Percentiles rank a stretch among this genome's conserved stretches.
phyloP scores from a whole-genome alignment of 2,329 filamentous ascomycete genomes.

The Hypoxylon sp. region DNA sequence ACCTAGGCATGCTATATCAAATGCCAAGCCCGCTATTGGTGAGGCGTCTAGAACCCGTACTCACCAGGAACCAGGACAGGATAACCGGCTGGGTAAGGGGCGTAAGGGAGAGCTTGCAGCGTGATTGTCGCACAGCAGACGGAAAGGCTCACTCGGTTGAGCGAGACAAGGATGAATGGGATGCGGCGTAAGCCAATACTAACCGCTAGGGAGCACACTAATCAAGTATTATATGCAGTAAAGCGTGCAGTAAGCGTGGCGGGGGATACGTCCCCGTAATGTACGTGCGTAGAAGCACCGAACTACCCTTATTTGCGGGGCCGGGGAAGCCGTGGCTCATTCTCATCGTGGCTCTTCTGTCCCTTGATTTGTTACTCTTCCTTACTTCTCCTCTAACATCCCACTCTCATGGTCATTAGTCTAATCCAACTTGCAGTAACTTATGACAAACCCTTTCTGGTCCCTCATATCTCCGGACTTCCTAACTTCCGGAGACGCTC shows the following conservation, averaged over 20 bases:
- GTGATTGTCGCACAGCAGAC: conserved; percentile 36
- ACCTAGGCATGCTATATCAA: conserved; percentile 1
- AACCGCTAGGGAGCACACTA: neutral
- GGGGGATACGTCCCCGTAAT: conserved; percentile 1
- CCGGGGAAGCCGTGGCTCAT: conserved; percentile 37
- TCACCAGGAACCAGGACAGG: conserved; percentile 36
- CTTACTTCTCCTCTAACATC: conserved; percentile 32
- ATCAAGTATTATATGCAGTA: conserved; percentile 25
- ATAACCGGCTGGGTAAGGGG: conserved; percentile 30
- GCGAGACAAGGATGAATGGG: conserved; percentile 4
- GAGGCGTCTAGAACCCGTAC: conserved; percentile 26
- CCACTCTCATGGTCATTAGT: conserved; percentile 40
- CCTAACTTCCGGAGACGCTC: conserved; percentile 12
- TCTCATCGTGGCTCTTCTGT: conserved; percentile 24
- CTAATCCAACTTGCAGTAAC: conserved; percentile 34
- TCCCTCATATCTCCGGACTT: conserved; percentile 21
- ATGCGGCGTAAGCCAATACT: conserved; percentile 28
- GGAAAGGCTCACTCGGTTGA: conserved; percentile 6
- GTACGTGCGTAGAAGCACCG: conserved; percentile 8
- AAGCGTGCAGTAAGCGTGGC: conserved; percentile 29
- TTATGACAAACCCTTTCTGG: conserved; percentile 40
- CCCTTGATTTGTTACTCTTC: conserved; percentile 38
- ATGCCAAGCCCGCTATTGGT: conserved; percentile 10
- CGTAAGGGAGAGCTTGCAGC: conserved; percentile 26
- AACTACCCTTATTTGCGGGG: conserved; percentile 35